These are phyloP conservation scores for Rhizopogon roseolus DNA, from an alignment of 768 basidiomycete genomes.

Conservation along the genomic window DNA sequence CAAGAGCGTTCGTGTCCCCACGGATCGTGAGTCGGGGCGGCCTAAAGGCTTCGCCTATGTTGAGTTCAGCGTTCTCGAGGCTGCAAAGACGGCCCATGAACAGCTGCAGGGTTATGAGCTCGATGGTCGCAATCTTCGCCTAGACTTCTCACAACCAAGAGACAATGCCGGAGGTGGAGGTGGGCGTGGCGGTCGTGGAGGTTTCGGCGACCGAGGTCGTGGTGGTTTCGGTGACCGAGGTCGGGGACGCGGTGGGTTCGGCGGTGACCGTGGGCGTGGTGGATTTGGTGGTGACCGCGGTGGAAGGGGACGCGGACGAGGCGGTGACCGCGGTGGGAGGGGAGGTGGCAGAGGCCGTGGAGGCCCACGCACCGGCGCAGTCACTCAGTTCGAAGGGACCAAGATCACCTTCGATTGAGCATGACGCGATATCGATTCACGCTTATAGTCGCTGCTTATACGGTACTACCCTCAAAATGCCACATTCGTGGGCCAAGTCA, in stretches of 20 bases:
- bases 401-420: slow-evolving; percentile 41
- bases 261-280: slow-evolving; percentile 43
- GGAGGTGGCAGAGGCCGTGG: slow-evolving; percentile 34
- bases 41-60: slow-evolving; percentile 98
- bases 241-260: slow-evolving; percentile 27
- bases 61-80: slow-evolving; percentile 79
- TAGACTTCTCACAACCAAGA: slow-evolving; percentile 86
- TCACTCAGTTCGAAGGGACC: slow-evolving; percentile 45
- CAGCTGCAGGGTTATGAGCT: slow-evolving; percentile 68
- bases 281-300: slow-evolving; percentile 41
- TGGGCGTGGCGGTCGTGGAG: slow-evolving; percentile 30
- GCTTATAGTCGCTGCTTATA: neutral
- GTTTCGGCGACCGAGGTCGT: slow-evolving; percentile 21
- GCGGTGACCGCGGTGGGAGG: slow-evolving; percentile 31
- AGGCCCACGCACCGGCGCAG: slow-evolving; percentile 49
- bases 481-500: neutral
- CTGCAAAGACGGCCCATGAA: slow-evolving; percentile 77
- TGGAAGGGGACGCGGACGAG: slow-evolving; percentile 34
- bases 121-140: slow-evolving; percentile 72
- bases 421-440: neutral
- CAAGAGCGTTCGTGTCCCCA: slow-evolving; percentile 85
- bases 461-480: neutral
- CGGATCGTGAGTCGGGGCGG: slow-evolving; percentile 84
- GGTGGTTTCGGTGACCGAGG: slow-evolving; percentile 34
- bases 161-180: slow-evolving; percentile 53